Evolutionary conservation across 768 basidiomycete species (phyloP), one percentile per base, ranked within the genome.

Genomic region (Terana coerulea): DNA sequence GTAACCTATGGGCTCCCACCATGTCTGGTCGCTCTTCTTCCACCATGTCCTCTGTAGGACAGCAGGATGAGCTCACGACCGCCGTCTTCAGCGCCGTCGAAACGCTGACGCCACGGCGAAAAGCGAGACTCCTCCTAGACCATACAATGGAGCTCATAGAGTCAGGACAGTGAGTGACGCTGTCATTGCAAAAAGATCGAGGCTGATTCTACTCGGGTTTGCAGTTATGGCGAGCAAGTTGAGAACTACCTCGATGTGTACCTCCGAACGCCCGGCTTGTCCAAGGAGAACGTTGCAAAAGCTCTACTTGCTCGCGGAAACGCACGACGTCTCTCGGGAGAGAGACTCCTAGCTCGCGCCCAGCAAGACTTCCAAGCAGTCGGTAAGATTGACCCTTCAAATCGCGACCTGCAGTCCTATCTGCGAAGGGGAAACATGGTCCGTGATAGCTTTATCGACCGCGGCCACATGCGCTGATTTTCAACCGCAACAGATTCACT

Each of bases 181-280:
- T 6, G 9, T 52, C 6, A n/a, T 21, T 33, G 17, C 31, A 10
- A 30, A 22, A 31, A 22, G 24, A 14, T 45, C n/a, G n/a, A n/a
- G 14, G 21, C 24, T 49, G 28, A 30, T 17, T 37, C n/a, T n/a
- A 15, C n/a, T 15, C n/a, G n/a, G n/a, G n/a, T n/a, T n/a, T 22
- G 21, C 9, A 86, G 84, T 59, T 85, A 83, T 69, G 82, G 81
- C 14, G 68, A 72, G 34, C 76, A 83, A 25, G 83, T 85, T 24
- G 84, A 84, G 63, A 78, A 74, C 41, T 85, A 83, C 59, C 59
- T 86, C 22, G 83, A 87, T 14, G 80, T 85, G 15, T 86, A 83
- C 59, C 63, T 87, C 40, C 70, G 74, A 49, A 84, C 83, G 14
- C 83, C 84, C 0, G 75, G 78, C 42, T 63, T 87, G 14, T 65